These are phyloP conservation scores for Babesia bigemina DNA, from an alignment of 169 alveolate species.

Conservation along the genomic window DNA sequence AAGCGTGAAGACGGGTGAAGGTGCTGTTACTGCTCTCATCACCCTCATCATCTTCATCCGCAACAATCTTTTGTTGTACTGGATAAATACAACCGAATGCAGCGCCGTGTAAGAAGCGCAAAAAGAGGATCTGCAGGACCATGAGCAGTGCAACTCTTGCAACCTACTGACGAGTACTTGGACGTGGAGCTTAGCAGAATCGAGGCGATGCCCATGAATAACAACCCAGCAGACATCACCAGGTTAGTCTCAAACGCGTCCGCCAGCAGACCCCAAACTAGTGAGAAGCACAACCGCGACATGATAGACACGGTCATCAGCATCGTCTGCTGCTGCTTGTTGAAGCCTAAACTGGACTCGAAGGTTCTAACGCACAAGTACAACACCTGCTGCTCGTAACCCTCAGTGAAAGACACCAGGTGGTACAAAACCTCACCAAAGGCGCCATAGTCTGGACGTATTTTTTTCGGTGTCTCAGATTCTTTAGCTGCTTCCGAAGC, in stretches of 20 bases:
- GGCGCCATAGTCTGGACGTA: not conserved
- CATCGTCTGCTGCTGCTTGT: conserved; percentile 80
- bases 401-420: conserved; percentile 16
- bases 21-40: not conserved
- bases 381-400: conserved; percentile 11
- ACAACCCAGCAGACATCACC: conserved; percentile 82
- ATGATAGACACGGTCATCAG: conserved; percentile 85
- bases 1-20: conserved; percentile 36
- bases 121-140: conserved; percentile 20
- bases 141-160: not conserved
- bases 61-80: conserved; percentile 22
- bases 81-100: conserved; percentile 45
- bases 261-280: conserved; percentile 88
- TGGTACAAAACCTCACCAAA: conserved; percentile 4
- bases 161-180: conserved; percentile 28
- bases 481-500: no score
- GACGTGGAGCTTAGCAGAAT: conserved; percentile 71
- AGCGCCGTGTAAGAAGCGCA: conserved; percentile 49
- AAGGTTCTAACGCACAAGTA: conserved; percentile 81
- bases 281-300: conserved; percentile 81
- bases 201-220: conserved; percentile 86
- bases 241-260: conserved; percentile 83
- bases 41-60: not conserved
- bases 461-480: no score
- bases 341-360: conserved; percentile 83